A percentile compares a stretch with the other conserved stretches of the same genome.
Evolutionary conservation across 768 basidiomycete genomes (phyloP).

Genomic region (Albatrellus ellisii): DNA sequence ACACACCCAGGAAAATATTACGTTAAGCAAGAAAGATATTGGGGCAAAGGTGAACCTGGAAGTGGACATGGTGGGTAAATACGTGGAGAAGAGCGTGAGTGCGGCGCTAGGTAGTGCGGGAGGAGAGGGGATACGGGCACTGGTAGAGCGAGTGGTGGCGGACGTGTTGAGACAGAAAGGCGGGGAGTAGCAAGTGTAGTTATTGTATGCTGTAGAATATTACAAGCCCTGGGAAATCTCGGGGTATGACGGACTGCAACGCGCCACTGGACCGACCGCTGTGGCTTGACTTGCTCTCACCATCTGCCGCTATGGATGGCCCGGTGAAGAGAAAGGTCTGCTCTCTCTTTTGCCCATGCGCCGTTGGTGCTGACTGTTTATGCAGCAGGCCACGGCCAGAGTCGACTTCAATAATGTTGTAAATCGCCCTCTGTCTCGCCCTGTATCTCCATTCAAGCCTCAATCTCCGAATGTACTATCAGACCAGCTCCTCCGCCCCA

Average conservation of each 20-base stretch:
- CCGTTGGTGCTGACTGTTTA: neutral
- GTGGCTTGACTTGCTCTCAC: neutral
- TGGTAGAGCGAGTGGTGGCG: constrained; percentile 49
- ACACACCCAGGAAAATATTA: constrained; percentile 85
- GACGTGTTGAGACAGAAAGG: constrained; percentile 37
- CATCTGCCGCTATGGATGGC: constrained; percentile 6
- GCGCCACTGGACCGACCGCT: neutral
- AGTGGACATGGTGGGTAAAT: constrained; percentile 91
- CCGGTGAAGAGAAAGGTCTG: constrained; percentile 11
- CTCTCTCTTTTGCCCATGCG: neutral
- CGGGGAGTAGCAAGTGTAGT: constrained; percentile 13
- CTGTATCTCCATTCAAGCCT: constrained; percentile 30
- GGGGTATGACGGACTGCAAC: neutral
- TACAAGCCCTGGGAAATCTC: neutral
- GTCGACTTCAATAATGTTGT: constrained; percentile 26
- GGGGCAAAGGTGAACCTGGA: constrained; percentile 90
- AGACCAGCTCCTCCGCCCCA: constrained; percentile 26
- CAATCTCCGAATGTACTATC: constrained; percentile 15
- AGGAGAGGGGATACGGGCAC: constrained; percentile 28
- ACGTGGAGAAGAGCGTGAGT: constrained; percentile 71
- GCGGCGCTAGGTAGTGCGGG: constrained; percentile 50
- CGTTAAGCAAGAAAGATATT: constrained; percentile 56
- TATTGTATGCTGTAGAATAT: neutral
- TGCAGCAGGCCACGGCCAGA: constrained; percentile 39
- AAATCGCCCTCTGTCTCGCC: constrained; percentile 27